Base-by-base conservation (phyloP, 2,329 filamentous ascomycete species). In the Xylariaceae sp. region DNA sequence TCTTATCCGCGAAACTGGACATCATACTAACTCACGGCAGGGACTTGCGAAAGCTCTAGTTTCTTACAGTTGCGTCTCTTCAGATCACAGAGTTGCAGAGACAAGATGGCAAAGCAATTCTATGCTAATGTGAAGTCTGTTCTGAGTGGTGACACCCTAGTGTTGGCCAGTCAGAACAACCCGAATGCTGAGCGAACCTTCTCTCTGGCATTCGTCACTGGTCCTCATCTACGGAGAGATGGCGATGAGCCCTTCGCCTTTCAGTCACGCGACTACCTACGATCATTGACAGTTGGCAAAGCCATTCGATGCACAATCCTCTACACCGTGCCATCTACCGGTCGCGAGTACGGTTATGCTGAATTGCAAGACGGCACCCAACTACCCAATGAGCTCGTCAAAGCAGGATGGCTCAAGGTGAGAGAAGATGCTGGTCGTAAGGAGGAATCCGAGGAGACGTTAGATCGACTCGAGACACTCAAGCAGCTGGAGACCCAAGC, bases 211-310 rank as follows among this genome's bases (percentile, higher is more conserved):
- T 97, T 92, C 76, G 92, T 97, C 67, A 89, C 88, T 60, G 92
- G 92, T 53, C 94, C 94, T 2, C 87, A 92, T 72, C 74, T 97
- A 73, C 88, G 83, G 77, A 88, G 91, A 75, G 92, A 97, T 68
- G 92, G 90, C 59, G 93, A 97, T 71, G 92, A 97, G 82, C 87
- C 88, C 44, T 95, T 89, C 72, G 92, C 90, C 60, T 99, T 97
- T 76, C 88, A 94, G 76, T 96, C 94, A 61, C 90, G 94, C 72
- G 94, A 99, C 76, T 94, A 89, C 73, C 83, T 99, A 62, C 89
- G 94, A 70, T 87, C 88, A 66, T 80, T 92, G 55, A 82, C 88
- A 47, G 88, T 97, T 58, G 93, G 93, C 72, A 96, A 96, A 75
- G 83, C 87, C 34, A 81, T 99, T 63, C 87, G 92, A 68, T 96